Conservation (phyloP, 306 rosid species). For the Trifolium pratense region DNA sequence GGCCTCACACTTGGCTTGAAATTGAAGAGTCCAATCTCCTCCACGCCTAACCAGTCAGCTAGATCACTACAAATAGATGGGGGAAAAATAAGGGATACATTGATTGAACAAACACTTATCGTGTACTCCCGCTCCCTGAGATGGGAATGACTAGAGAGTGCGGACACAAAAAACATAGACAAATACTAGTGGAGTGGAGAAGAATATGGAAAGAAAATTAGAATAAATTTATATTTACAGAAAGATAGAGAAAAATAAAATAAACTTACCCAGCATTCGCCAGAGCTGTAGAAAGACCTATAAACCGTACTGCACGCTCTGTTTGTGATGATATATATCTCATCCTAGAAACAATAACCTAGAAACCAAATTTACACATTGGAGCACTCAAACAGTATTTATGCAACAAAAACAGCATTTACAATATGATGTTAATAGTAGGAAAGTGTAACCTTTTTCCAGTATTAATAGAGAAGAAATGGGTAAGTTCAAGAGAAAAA, state of each 20-base stretch:
- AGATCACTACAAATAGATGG: conserved; percentile 66
- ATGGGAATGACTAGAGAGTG: conserved; percentile 23
- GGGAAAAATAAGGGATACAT: conserved; percentile 11
- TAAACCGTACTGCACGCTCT: conserved; percentile 82
- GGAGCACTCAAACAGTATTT: conserved; percentile 18
- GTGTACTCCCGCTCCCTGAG: not conserved
- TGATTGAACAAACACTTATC: conserved; percentile 23
- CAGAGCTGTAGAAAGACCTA: conserved; percentile 95
- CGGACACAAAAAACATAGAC: not conserved
- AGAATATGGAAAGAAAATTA: conserved; percentile 12
- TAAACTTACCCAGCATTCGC: conserved; percentile 91
- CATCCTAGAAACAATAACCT: conserved; percentile 99
- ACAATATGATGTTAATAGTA: conserved; percentile 16
- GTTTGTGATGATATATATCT: conserved; percentile 98
- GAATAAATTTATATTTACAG: not conserved
- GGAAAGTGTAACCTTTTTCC: conserved; percentile 7
- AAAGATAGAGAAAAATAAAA: conserved; percentile 17
- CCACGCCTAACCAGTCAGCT: conserved; percentile 99
- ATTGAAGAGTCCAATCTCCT: conserved; percentile 91
- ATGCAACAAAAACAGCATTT: not conserved
- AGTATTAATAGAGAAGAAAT: conserved; percentile 6
- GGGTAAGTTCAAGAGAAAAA: conserved; percentile 1
- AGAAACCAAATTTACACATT: conserved; percentile 40
- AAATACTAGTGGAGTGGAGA: conserved; percentile 15
- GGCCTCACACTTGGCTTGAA: conserved; percentile 99